phyloP scores from a whole-genome alignment of 2,329 filamentous ascomycete species.

The Fusarium dlaminii region DNA sequence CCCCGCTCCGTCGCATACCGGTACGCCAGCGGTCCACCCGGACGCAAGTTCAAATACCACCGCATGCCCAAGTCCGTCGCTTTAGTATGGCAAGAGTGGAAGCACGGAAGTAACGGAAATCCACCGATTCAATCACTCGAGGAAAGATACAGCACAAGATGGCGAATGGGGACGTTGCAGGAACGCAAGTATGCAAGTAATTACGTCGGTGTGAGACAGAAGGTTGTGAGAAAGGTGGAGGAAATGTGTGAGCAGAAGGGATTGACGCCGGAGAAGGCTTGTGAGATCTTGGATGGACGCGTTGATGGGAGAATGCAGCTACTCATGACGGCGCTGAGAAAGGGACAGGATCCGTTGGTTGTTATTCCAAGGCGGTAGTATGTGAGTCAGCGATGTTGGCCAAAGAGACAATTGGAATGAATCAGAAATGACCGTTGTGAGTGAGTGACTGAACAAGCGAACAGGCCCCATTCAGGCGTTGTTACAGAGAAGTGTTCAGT shows the following conservation, averaged over 20 bases:
- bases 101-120: constrained; percentile 34
- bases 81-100: constrained; percentile 39
- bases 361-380: constrained; percentile 18
- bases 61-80: constrained; percentile 39
- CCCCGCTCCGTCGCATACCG: constrained; percentile 29
- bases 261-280: constrained; percentile 1
- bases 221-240: constrained; percentile 33
- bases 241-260: constrained; percentile 19
- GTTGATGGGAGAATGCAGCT: constrained; percentile 40
- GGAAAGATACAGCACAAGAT: constrained; percentile 24
- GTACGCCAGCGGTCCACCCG: constrained; percentile 24
- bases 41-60: constrained; percentile 32
- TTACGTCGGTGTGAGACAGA: constrained; percentile 38
- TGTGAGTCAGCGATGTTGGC: neutral
- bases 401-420: neutral
- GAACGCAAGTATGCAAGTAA: constrained; percentile 43
- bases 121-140: constrained; percentile 37
- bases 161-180: constrained; percentile 27
- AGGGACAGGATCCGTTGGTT: constrained; percentile 33
- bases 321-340: constrained; percentile 32
- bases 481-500: neutral
- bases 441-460: neutral
- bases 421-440: neutral
- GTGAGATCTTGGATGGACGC: constrained; percentile 25
- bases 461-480: neutral